phyloP scores from a whole-genome alignment of 306 rosid species.

The Corylus americana region DNA sequence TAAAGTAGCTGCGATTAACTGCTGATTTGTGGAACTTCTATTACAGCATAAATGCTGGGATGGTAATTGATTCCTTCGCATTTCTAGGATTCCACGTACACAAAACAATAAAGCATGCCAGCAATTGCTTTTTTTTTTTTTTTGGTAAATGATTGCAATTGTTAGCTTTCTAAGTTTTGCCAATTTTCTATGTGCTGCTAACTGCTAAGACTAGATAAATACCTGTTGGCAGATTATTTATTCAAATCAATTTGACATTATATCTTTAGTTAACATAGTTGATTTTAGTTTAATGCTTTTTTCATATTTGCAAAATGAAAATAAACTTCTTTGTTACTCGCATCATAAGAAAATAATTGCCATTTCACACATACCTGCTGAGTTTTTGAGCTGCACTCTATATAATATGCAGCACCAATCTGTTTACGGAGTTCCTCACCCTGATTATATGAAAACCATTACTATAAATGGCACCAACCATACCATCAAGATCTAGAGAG shows the following conservation, averaged over 20 bases:
- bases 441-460: constrained; percentile 42
- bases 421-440: constrained; percentile 94
- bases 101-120: background rate
- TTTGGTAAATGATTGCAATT: background rate
- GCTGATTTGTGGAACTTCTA: background rate
- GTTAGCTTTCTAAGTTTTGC: no score
- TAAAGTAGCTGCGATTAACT: background rate
- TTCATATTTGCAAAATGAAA: constrained; percentile 4
- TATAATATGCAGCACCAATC: constrained; percentile 73
- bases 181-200: no score
- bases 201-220: background rate
- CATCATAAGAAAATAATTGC: constrained; percentile 22
- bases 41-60: background rate
- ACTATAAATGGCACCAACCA: constrained; percentile 8
- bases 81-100: constrained; percentile 1
- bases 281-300: background rate
- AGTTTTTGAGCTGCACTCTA: constrained; percentile 96
- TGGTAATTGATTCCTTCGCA: background rate
- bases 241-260: background rate
- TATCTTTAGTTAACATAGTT: background rate
- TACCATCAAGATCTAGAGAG: constrained; percentile 18
- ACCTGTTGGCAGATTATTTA: background rate
- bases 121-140: no score
- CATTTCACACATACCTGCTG: constrained; percentile 65
- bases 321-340: background rate